Conservation (phyloP, 176 grass and related monocot genomes). For the Ensete ventricosum region DNA sequence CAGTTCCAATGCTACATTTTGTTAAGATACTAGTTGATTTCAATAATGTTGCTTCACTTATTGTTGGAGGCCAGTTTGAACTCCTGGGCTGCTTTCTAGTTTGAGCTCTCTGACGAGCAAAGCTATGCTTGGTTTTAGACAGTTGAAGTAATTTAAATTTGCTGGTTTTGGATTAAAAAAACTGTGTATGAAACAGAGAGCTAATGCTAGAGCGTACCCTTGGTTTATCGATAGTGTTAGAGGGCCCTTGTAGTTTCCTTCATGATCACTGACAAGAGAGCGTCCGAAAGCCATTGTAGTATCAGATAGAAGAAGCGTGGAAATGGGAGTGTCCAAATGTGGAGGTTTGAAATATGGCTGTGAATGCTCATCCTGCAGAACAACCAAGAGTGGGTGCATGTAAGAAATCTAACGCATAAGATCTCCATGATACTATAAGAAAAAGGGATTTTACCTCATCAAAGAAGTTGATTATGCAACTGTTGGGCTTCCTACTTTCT, state of each 20-base stretch:
- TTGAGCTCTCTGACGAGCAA: too few species aligned
- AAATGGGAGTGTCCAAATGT: slow-evolving; percentile 92
- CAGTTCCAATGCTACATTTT: too few species aligned
- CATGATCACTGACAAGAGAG: slow-evolving; percentile 69
- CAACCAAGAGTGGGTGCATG: not conserved
- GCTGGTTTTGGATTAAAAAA: too few species aligned
- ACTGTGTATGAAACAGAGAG: too few species aligned
- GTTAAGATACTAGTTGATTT: too few species aligned
- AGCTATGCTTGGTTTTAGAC: too few species aligned
- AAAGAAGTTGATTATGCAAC: slow-evolving; percentile 98
- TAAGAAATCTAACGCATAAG: not conserved
- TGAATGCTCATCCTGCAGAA: slow-evolving; percentile 78
- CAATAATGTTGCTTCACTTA: too few species aligned
- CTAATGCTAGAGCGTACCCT: slow-evolving; percentile 38
- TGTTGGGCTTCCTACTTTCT: slow-evolving; percentile 88
- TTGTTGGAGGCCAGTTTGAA: too few species aligned
- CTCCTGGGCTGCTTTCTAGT: too few species aligned
- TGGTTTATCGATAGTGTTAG: slow-evolving; percentile 71
- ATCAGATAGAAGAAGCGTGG: slow-evolving; percentile 77
- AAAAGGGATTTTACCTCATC: slow-evolving; percentile 64
- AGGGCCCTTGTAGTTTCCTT: slow-evolving; percentile 96
- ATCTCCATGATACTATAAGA: not conserved
- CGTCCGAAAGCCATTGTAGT: slow-evolving; percentile 89
- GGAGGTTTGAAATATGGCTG: slow-evolving; percentile 99
- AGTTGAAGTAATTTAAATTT: too few species aligned